phyloP scores from a whole-genome alignment of 495 filamentous ascomycete species.

The Annulohypoxylon maeteangense region DNA sequence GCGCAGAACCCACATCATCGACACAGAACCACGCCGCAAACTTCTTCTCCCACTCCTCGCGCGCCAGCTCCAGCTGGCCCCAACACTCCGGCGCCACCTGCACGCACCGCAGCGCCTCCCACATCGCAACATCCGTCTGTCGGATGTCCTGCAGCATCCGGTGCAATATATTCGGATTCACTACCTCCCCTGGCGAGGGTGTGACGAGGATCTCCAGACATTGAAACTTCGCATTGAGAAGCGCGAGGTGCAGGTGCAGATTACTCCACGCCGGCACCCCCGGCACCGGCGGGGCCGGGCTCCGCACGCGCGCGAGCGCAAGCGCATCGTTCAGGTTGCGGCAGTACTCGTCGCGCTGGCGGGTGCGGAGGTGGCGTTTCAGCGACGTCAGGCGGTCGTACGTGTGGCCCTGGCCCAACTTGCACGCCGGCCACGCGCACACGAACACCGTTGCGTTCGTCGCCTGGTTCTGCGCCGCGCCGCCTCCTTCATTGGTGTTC shows the following conservation, averaged over 20 bases:
- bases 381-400: neutral
- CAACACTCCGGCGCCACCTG: too few species aligned
- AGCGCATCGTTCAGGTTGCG: too few species aligned
- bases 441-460: neutral
- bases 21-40: too few species aligned
- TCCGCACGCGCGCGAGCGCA: neutral
- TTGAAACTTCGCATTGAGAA: neutral
- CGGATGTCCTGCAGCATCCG: neutral
- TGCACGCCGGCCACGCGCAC: conserved; percentile 14
- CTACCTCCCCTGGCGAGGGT: neutral
- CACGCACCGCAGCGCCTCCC: too few species aligned
- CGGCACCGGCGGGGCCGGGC: too few species aligned
- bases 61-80: too few species aligned
- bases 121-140: too few species aligned
- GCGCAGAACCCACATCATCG: too few species aligned
- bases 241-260: neutral
- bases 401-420: neutral
- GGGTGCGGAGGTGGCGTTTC: conserved; percentile 1
- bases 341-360: neutral
- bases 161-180: neutral
- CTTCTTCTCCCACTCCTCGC: too few species aligned
- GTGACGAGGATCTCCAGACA: neutral
- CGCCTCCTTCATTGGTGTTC: neutral
- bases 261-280: neutral
- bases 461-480: neutral